A percentile compares a stretch with the other conserved stretches of the same genome.
phyloP scores from a whole-genome alignment of 1,284 basidiomycete genomes.

The Spongiforma sp. region DNA sequence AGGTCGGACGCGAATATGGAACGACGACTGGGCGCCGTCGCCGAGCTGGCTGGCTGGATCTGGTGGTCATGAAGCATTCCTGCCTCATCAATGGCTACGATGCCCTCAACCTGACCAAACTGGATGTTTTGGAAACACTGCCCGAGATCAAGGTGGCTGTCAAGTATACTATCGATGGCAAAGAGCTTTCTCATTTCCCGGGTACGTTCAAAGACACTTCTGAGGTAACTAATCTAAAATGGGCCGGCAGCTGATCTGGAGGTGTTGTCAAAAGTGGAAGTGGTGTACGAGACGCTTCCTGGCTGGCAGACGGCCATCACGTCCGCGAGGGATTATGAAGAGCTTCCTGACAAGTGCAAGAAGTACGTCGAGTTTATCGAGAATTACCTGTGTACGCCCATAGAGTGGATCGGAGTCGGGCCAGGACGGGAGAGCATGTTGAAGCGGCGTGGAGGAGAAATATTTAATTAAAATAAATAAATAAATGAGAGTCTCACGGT shows the following conservation, averaged over 20 bases:
- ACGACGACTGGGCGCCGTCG: conserved; percentile 91
- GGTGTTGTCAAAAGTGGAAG: conserved; percentile 80
- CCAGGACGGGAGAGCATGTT: conserved; percentile 85
- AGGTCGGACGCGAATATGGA: conserved; percentile 93
- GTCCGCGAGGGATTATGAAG: conserved; percentile 69
- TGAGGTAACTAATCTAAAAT: conserved; percentile 10
- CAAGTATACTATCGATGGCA: conserved; percentile 81
- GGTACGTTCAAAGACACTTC: conserved; percentile 52
- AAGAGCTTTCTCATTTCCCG: conserved; percentile 87
- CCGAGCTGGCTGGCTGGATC: conserved; percentile 97
- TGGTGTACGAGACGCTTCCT: conserved; percentile 89
- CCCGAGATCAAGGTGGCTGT: conserved; percentile 90
- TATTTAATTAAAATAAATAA: conserved; percentile 36
- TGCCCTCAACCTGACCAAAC: conserved; percentile 92
- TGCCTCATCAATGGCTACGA: conserved; percentile 97
- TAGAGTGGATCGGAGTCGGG: conserved; percentile 94
- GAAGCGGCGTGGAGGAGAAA: conserved; percentile 28
- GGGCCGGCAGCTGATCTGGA: conserved; percentile 78
- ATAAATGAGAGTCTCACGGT: too few relatives aligned
- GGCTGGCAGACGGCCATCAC: conserved; percentile 93
- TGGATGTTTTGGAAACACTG: conserved; percentile 90
- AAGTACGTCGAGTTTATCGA: conserved; percentile 93
- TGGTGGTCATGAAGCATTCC: conserved; percentile 95
- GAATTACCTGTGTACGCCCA: conserved; percentile 74
- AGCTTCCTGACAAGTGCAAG: conserved; percentile 86